Evolutionary conservation across 805 yeast species (phyloP).

Genomic region (Monosporozyma solicola): DNA sequence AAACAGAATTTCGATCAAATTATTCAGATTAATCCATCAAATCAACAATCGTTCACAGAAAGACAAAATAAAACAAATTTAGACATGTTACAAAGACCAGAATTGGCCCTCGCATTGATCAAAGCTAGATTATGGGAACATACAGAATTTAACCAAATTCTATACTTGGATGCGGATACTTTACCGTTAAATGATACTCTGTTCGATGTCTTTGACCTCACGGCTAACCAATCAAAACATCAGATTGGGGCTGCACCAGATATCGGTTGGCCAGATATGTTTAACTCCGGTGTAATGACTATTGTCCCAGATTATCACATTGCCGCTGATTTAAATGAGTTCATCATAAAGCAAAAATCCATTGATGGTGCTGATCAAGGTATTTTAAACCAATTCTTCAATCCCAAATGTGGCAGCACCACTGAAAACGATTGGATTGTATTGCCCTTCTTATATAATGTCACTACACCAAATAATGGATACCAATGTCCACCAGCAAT

Average conservation of each 20-base stretch:
- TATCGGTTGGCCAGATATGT: constrained; percentile 87
- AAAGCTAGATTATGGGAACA: constrained; percentile 44
- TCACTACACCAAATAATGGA: constrained; percentile 56
- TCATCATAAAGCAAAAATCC: constrained; percentile 25
- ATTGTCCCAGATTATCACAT: constrained; percentile 42
- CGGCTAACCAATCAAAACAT: constrained; percentile 16
- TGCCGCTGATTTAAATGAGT: constrained; percentile 34
- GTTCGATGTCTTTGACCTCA: constrained; percentile 17
- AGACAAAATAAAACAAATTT: constrained; percentile 22
- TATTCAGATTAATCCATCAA: constrained; percentile 19
- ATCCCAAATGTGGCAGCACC: constrained; percentile 15
- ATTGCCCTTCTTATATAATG: constrained; percentile 76
- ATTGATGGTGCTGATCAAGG: constrained; percentile 96
- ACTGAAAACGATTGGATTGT: constrained; percentile 45
- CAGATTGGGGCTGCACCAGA: constrained; percentile 57
- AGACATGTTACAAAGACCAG: constrained; percentile 39
- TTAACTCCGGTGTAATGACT: constrained; percentile 70
- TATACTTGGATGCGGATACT: constrained; percentile 61
- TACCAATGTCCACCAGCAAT: constrained; percentile 72
- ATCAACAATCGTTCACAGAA: constrained; percentile 13
- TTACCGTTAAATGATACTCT: constrained; percentile 33
- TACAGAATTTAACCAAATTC: constrained; percentile 35
- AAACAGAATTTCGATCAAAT: constrained; percentile 21
- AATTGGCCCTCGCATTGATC: constrained; percentile 41
- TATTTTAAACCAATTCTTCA: constrained; percentile 65